phyloP scores from a whole-genome alignment of 2,329 filamentous ascomycete genomes.

The Apiospora phragmitis region DNA sequence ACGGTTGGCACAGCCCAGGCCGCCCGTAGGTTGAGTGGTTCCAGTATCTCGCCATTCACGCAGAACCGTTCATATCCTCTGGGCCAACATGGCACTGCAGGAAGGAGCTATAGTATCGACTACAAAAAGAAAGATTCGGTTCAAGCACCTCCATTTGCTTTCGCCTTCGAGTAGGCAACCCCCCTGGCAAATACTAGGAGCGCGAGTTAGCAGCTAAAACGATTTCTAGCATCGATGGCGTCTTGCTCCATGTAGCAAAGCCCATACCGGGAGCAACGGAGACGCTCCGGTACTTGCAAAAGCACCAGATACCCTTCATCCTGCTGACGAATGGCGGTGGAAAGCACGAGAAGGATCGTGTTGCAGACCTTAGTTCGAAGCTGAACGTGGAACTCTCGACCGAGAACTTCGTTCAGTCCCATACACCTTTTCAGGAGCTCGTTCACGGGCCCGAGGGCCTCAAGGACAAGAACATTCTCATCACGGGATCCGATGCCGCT shows the following conservation, averaged over 20 bases:
- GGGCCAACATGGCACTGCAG: not conserved
- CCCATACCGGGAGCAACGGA: conserved; percentile 77
- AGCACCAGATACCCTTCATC: conserved; percentile 82
- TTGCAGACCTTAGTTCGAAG: conserved; percentile 66
- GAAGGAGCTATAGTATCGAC: not conserved
- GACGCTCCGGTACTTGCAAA: conserved; percentile 71
- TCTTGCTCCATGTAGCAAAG: conserved; percentile 81
- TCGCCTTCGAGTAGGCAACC: conserved; percentile 37
- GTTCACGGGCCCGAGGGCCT: conserved; percentile 56
- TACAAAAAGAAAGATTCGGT: not conserved
- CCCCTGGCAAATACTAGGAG: conserved; percentile 6
- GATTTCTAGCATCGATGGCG: conserved; percentile 73
- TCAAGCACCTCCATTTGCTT: conserved; percentile 23
- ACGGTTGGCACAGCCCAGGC: not conserved
- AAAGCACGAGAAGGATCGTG: conserved; percentile 73
- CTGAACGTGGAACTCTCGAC: conserved; percentile 65
- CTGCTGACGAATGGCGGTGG: conserved; percentile 95
- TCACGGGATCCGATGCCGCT: conserved; percentile 69
- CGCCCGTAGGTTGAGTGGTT: not conserved
- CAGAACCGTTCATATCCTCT: not conserved
- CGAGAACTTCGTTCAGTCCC: conserved; percentile 80
- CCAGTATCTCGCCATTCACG: not conserved
- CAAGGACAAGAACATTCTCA: conserved; percentile 67
- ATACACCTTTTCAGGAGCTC: conserved; percentile 83
- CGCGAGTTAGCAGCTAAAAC: conserved; percentile 9